Conservation (phyloP, 1,284 basidiomycete species). For the Austropuccinia psidii region DNA sequence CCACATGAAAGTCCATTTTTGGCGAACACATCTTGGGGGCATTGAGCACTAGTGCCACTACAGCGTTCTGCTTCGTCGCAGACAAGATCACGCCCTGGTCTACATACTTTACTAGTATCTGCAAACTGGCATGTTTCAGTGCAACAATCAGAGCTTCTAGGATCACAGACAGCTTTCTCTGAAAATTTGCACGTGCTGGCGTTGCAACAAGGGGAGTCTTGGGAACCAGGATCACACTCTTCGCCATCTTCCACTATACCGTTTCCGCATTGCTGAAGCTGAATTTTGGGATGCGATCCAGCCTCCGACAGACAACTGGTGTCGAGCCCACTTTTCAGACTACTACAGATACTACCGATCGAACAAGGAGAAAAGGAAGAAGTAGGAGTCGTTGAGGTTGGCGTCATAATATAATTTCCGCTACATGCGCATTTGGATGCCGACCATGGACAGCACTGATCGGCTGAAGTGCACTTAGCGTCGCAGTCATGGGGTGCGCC, state of each 20-base stretch:
- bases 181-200: constrained; percentile 41
- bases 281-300: constrained; percentile 37
- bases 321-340: constrained; percentile 35
- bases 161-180: constrained; percentile 43
- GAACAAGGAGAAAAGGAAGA: constrained; percentile 40
- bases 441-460: constrained; percentile 43
- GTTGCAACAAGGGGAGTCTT: constrained; percentile 43
- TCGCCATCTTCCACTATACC: constrained; percentile 45
- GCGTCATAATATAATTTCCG: constrained; percentile 40
- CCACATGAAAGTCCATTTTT: constrained; percentile 43
- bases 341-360: constrained; percentile 45
- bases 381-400: constrained; percentile 37
- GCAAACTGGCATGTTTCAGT: constrained; percentile 42
- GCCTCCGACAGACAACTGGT: constrained; percentile 39
- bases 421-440: constrained; percentile 41
- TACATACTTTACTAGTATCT: constrained; percentile 41
- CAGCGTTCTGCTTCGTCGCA: constrained; percentile 45
- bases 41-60: constrained; percentile 42
- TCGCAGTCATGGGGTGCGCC: constrained; percentile 47
- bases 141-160: constrained; percentile 42
- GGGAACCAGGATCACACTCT: constrained; percentile 46
- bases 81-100: constrained; percentile 41
- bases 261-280: constrained; percentile 45
- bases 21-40: constrained; percentile 42
- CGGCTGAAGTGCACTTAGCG: constrained; percentile 41